Percentiles rank a stretch among this genome's conserved stretches.
phyloP scores from a whole-genome alignment of 192 early-diverging fungal genomes.

The Lunasporangiospora selenospora region DNA sequence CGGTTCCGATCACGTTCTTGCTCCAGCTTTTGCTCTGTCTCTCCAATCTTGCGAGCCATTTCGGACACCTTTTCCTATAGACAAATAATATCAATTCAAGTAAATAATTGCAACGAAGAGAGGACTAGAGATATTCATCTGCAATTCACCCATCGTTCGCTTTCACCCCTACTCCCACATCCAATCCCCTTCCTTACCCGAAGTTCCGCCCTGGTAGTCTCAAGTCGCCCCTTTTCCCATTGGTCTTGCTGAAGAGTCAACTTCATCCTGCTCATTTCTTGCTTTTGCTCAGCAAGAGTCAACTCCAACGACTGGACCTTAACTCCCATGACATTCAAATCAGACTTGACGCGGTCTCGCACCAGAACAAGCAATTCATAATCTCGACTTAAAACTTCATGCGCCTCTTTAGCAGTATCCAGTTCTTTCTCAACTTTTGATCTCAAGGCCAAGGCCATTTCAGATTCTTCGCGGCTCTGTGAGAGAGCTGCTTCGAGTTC shows the following conservation, averaged over 20 bases:
- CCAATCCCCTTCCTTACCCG: too few relatives aligned
- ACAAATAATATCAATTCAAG: not conserved
- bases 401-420: constrained; percentile 1
- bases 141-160: too few relatives aligned
- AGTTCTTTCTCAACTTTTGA: constrained; percentile 10
- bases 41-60: constrained; percentile 25
- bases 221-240: constrained; percentile 24
- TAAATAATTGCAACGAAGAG: too few relatives aligned
- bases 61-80: constrained; percentile 19
- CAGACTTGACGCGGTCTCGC: constrained; percentile 3
- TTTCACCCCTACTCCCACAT: too few relatives aligned
- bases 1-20: constrained; percentile 16
- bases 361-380: constrained; percentile 9
- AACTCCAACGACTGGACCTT: constrained; percentile 5
- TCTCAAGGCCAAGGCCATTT: constrained; percentile 10
- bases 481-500: too few relatives aligned
- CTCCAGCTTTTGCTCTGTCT: constrained; percentile 38
- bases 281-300: constrained; percentile 16
- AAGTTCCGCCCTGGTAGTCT: constrained; percentile 20
- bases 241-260: constrained; percentile 24
- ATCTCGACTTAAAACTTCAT: too few relatives aligned
- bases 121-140: too few relatives aligned
- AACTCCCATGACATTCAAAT: not conserved
- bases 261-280: constrained; percentile 1
- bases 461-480: constrained; percentile 1